Evolutionary conservation across 2,329 filamentous ascomycete species (phyloP).

Genomic region (Furcasterigmium sp.): DNA sequence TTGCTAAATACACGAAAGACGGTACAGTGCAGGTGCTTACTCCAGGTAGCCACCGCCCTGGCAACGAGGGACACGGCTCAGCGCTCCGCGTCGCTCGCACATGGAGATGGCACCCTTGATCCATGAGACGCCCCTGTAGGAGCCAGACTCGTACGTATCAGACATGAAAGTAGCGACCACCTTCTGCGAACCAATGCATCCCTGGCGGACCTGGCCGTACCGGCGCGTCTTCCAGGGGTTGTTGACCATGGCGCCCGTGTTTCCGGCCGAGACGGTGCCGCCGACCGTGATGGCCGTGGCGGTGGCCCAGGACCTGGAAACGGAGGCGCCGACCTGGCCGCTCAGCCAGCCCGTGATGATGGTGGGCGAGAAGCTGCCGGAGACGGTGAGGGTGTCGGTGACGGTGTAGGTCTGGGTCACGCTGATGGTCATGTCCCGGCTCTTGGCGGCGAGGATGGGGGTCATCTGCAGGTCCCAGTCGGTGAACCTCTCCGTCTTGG

Average conservation of each 20-base stretch:
- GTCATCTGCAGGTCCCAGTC: slow-evolving; percentile 11
- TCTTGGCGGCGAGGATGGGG: slow-evolving; percentile 8
- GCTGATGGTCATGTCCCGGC: slow-evolving; percentile 5
- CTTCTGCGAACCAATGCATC: slow-evolving; percentile 6
- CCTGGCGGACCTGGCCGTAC: slow-evolving; percentile 9
- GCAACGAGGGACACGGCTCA: no score
- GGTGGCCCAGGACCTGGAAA: slow-evolving; percentile 8
- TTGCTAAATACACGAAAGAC: no score
- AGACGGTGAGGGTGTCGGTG: slow-evolving; percentile 3
- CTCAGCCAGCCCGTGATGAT: slow-evolving; percentile 6
- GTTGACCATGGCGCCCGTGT: slow-evolving; percentile 7
- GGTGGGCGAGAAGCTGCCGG: slow-evolving; percentile 1
- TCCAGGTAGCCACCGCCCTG: no score
- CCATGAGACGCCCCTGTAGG: slow-evolving; percentile 8
- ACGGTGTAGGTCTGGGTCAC: slow-evolving; percentile 7
- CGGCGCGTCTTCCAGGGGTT: slow-evolving; percentile 9
- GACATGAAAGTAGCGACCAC: slow-evolving; percentile 9
- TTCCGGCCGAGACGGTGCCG: slow-evolving; percentile 5
- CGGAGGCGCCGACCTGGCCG: slow-evolving; percentile 1
- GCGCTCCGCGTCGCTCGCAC: no score
- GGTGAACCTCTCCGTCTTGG: slow-evolving; percentile 7
- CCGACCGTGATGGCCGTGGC: slow-evolving; percentile 3
- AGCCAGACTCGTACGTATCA: slow-evolving; percentile 7
- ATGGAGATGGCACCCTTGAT: slow-evolving; percentile 6
- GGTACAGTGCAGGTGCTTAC: no score